Conservation (phyloP, 176 grass and related monocot genomes). For the Lolium perenne region DNA sequence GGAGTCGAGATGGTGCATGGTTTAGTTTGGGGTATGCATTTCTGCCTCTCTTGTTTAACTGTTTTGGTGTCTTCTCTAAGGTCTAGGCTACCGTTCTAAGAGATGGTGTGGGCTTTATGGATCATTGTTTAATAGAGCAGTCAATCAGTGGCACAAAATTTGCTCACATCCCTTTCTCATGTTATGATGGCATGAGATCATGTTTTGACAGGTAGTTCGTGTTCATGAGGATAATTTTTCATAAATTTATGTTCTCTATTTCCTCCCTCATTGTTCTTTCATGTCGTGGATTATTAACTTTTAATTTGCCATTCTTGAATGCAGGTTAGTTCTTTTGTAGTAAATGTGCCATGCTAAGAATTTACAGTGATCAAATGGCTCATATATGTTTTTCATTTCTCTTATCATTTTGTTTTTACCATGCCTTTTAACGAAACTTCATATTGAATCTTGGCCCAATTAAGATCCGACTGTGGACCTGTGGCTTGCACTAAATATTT, state of each 20-base stretch:
- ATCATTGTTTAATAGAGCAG: background rate
- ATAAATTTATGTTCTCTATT: background rate
- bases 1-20: conserved; percentile 9
- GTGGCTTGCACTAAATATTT: no score
- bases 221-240: no score
- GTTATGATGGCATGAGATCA: no score
- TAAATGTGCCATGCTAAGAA: conserved; percentile 31
- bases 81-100: background rate
- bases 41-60: background rate
- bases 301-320: conserved; percentile 7
- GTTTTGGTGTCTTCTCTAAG: background rate
- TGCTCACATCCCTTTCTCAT: background rate
- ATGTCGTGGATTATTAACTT: background rate
- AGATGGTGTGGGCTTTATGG: background rate
- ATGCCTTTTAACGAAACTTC: no score
- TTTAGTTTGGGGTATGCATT: background rate
- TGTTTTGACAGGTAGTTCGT: no score
- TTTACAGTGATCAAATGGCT: no score
- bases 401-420: no score
- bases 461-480: no score
- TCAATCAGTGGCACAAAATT: background rate
- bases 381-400: no score
- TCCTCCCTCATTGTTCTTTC: background rate
- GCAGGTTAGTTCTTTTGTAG: background rate
- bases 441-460: no score